Evolutionary conservation across 2,329 filamentous ascomycete genomes (phyloP).

Genomic region (Annulohypoxylon truncatum): DNA sequence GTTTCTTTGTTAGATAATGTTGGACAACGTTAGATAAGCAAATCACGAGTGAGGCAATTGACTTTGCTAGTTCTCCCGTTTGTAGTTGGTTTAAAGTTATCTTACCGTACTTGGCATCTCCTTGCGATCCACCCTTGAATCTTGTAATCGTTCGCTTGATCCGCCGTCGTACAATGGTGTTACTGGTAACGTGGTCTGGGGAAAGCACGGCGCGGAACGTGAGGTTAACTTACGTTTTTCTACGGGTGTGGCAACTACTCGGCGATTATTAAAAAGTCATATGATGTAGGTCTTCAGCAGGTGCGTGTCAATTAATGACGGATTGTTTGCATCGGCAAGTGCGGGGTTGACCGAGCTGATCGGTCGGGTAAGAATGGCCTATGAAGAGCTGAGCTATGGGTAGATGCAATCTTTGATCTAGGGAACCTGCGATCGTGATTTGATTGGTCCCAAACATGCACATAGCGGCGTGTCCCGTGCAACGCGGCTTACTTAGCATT

Average conservation of each 20-base stretch:
- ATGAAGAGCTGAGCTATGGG: not conserved
- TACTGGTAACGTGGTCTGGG: conserved; percentile 14
- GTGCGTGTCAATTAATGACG: conserved; percentile 9
- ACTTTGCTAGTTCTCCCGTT: conserved; percentile 13
- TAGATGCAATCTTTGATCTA: not conserved
- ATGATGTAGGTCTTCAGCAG: conserved; percentile 25
- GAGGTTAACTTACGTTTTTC: conserved; percentile 34
- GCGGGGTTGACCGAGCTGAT: conserved; percentile 21
- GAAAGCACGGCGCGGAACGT: conserved; percentile 5
- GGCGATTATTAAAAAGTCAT: conserved; percentile 16
- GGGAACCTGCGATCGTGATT: conserved; percentile 5
- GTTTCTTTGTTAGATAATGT: conserved; percentile 32
- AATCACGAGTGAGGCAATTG: conserved; percentile 33
- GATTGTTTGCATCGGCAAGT: conserved; percentile 4
- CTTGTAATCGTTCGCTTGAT: conserved; percentile 11
- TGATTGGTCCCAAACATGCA: conserved; percentile 17
- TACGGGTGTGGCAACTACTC: not conserved
- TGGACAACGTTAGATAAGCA: conserved; percentile 15
- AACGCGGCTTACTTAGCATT: not conserved
- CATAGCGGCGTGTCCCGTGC: conserved; percentile 3
- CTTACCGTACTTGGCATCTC: conserved; percentile 32
- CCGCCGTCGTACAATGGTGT: conserved; percentile 26
- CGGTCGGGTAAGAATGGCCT: not conserved
- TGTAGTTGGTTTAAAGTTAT: conserved; percentile 19
- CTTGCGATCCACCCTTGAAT: conserved; percentile 10